These are phyloP conservation scores for Microglena sp. DNA, from an alignment of 139 green algal species.

Conservation along the genomic window DNA sequence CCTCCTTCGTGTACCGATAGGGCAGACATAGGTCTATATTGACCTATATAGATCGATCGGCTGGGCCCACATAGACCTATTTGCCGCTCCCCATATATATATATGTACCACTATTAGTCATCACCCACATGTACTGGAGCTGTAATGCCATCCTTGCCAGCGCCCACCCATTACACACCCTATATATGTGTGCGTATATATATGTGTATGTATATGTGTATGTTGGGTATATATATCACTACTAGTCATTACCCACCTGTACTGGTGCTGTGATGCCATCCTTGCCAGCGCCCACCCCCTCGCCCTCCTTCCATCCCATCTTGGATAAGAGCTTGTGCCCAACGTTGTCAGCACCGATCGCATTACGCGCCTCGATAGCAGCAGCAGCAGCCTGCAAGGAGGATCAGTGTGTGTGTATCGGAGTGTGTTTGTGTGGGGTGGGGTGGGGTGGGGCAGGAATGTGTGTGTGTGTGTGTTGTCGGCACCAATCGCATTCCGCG, in stretches of 20 bases:
- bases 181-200: neutral
- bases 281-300: conserved; percentile 32
- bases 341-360: conserved; percentile 54
- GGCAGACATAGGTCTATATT: too few relatives aligned
- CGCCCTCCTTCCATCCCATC: conserved; percentile 72
- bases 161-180: neutral
- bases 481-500: conserved; percentile 25
- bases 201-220: neutral
- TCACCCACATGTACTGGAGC: neutral
- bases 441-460: too few relatives aligned
- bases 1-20: too few relatives aligned
- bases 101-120: too few relatives aligned
- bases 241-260: neutral
- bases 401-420: too few relatives aligned
- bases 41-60: too few relatives aligned
- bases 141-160: neutral
- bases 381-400: conserved; percentile 4
- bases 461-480: too few relatives aligned
- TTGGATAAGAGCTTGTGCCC: conserved; percentile 68
- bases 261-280: conserved; percentile 38
- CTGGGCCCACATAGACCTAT: too few relatives aligned
- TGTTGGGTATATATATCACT: neutral
- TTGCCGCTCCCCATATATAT: too few relatives aligned
- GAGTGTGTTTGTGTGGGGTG: too few relatives aligned
- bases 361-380: conserved; percentile 19